Percentiles rank a stretch among this genome's conserved stretches.
phyloP scores from a whole-genome alignment of 148 eudicot species.

The Nyssa sinensis region DNA sequence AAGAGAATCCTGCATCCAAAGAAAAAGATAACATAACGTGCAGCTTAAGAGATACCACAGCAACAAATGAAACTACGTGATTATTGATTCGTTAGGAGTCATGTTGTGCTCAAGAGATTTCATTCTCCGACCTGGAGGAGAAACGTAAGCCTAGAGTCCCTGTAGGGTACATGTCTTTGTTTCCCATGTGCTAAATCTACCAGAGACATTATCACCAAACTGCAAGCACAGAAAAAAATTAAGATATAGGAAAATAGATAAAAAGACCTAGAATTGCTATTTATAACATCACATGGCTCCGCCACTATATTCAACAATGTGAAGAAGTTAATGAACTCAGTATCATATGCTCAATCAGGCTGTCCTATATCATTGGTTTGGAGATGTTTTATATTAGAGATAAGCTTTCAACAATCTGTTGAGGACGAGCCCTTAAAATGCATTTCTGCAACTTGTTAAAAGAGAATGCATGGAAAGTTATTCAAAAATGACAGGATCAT shows the following conservation, averaged over 20 bases:
- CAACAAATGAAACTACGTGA: neutral
- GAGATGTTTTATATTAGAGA: neutral
- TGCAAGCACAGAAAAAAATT: slow-evolving; percentile 22
- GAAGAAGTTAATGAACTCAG: neutral
- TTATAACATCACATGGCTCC: slow-evolving; percentile 3
- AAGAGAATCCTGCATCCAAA: slow-evolving; percentile 60
- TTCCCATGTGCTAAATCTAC: slow-evolving; percentile 75
- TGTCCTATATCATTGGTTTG: neutral
- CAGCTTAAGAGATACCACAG: slow-evolving; percentile 3
- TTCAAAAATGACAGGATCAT: neutral
- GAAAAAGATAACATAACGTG: neutral
- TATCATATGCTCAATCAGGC: neutral
- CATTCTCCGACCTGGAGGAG: slow-evolving; percentile 57
- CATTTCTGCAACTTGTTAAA: neutral
- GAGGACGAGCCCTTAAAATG: neutral
- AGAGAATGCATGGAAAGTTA: neutral
- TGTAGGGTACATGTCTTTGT: slow-evolving; percentile 70
- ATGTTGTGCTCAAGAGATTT: slow-evolving; percentile 1
- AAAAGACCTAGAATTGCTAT: neutral
- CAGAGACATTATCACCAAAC: slow-evolving; percentile 70
- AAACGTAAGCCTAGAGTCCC: slow-evolving; percentile 74
- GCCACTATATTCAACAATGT: neutral
- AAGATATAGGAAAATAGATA: neutral
- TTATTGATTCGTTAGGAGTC: neutral
- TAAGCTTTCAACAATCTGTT: neutral